These are phyloP conservation scores for Eucalyptus viminalis DNA, from an alignment of 345 rosid species.

Conservation along the genomic window DNA sequence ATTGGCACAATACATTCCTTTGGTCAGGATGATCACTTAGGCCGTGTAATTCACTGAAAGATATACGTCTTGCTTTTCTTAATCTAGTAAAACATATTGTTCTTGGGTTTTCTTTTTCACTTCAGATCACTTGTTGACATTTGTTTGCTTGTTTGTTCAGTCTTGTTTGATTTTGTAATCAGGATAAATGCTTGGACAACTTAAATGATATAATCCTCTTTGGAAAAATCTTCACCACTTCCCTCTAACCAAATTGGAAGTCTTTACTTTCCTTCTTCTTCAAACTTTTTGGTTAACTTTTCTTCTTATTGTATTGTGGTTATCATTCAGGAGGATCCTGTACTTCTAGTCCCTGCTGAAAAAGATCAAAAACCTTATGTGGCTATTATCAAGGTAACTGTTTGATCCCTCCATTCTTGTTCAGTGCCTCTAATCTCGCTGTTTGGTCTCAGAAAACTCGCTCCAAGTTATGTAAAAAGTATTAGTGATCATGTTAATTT, in stretches of 20 bases:
- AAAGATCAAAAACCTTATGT: conserved; percentile 80
- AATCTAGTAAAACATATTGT: background rate
- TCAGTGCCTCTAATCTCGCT: background rate
- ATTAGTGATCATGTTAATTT: background rate
- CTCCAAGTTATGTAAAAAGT: background rate
- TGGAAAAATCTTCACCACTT: background rate
- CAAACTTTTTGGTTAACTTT: background rate
- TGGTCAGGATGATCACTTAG: background rate
- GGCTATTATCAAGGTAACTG: conserved; percentile 87
- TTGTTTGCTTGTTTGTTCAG: background rate
- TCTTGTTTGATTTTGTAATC: background rate
- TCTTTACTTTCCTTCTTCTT: background rate
- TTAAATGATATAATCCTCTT: background rate
- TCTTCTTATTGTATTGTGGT: background rate
- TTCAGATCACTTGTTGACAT: background rate
- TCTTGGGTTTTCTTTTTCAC: background rate
- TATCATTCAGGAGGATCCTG: conserved; percentile 78
- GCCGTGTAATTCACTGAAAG: background rate
- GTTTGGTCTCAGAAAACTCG: background rate
- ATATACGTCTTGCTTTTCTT: background rate
- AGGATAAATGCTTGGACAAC: background rate
- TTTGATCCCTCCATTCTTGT: background rate
- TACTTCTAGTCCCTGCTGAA: conserved; percentile 84
- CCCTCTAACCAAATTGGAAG: background rate
- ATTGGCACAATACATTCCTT: background rate